A percentile compares a stretch with the other conserved stretches of the same genome.
Conservation (phyloP, 202 grass and related monocot genomes). For the Eragrostis tef region DNA sequence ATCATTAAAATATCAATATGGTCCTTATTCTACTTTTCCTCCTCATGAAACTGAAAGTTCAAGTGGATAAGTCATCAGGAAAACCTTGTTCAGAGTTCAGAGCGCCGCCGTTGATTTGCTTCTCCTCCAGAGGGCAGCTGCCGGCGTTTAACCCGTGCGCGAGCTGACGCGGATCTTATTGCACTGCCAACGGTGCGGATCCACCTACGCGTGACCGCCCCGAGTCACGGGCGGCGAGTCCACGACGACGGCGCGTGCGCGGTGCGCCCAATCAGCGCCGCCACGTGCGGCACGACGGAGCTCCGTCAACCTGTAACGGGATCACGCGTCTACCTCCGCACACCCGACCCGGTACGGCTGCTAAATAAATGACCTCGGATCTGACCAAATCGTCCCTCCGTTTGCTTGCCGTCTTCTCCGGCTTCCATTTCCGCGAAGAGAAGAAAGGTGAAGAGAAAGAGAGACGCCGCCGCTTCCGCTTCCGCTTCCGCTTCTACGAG, state of each 20-base stretch:
- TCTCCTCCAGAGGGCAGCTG: conserved; percentile 1
- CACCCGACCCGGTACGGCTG: conserved; percentile 43
- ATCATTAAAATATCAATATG: neutral
- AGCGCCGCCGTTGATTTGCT: neutral
- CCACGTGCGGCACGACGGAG: conserved; percentile 36
- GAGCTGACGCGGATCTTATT: neutral
- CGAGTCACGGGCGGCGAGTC: conserved; percentile 37
- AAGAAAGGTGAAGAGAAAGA: neutral
- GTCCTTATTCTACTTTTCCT: neutral
- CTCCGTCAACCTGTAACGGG: neutral
- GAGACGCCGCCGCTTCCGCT: conserved; percentile 29
- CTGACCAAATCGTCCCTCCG: conserved; percentile 50
- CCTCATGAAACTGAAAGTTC: neutral
- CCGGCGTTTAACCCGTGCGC: conserved; percentile 45
- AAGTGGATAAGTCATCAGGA: conserved; percentile 9
- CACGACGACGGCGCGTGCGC: conserved; percentile 40
- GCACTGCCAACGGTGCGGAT: neutral
- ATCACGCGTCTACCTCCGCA: neutral
- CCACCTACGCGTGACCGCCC: conserved; percentile 7
- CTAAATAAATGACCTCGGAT: conserved; percentile 59
- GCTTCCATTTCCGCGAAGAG: conserved; percentile 29
- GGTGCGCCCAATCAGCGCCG: conserved; percentile 28
- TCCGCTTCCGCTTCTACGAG: too few species aligned
- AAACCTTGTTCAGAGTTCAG: neutral
- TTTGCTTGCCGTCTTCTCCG: conserved; percentile 46